Evolutionary conservation across 1,284 basidiomycete species (phyloP).

Genomic region (Austroboletus sp.): DNA sequence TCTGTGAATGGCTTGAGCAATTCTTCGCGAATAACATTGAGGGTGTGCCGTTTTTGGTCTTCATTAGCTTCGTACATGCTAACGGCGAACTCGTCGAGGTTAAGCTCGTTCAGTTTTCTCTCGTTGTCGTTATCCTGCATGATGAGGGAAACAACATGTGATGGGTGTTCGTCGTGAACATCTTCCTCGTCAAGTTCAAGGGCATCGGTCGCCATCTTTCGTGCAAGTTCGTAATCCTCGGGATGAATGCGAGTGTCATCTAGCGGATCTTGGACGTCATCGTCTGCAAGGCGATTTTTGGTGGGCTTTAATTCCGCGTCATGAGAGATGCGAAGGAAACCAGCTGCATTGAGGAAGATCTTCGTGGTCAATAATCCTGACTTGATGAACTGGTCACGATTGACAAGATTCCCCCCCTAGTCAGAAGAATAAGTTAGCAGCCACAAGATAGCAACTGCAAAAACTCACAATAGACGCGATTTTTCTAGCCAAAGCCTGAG

Average conservation of each 20-base stretch:
- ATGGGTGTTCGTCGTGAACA: slow-evolving; percentile 83
- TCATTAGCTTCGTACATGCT: slow-evolving; percentile 81
- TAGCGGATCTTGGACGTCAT: slow-evolving; percentile 78
- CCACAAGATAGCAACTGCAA: slow-evolving; percentile 2
- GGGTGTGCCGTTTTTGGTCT: slow-evolving; percentile 81
- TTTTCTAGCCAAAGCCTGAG: slow-evolving; percentile 78
- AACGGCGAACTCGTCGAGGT: slow-evolving; percentile 93
- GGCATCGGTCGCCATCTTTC: slow-evolving; percentile 98
- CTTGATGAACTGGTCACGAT: slow-evolving; percentile 81
- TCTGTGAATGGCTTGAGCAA: slow-evolving; percentile 84
- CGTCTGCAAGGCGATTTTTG: slow-evolving; percentile 66
- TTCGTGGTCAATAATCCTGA: slow-evolving; percentile 74
- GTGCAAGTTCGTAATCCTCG: slow-evolving; percentile 94
- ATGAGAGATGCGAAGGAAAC: slow-evolving; percentile 83
- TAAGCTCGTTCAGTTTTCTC: slow-evolving; percentile 84
- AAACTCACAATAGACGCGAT: slow-evolving; percentile 63
- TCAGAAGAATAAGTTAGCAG: slow-evolving; percentile 7
- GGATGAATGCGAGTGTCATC: slow-evolving; percentile 96
- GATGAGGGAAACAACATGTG: slow-evolving; percentile 77
- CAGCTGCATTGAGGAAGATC: slow-evolving; percentile 85
- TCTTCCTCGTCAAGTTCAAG: slow-evolving; percentile 94
- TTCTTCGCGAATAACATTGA: slow-evolving; percentile 86
- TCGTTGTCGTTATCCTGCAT: slow-evolving; percentile 79
- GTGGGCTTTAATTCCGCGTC: slow-evolving; percentile 54
- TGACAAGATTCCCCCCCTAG: slow-evolving; percentile 78